phyloP scores from a whole-genome alignment of 208 protist genomes.

The Naegleria gruberi region DNA sequence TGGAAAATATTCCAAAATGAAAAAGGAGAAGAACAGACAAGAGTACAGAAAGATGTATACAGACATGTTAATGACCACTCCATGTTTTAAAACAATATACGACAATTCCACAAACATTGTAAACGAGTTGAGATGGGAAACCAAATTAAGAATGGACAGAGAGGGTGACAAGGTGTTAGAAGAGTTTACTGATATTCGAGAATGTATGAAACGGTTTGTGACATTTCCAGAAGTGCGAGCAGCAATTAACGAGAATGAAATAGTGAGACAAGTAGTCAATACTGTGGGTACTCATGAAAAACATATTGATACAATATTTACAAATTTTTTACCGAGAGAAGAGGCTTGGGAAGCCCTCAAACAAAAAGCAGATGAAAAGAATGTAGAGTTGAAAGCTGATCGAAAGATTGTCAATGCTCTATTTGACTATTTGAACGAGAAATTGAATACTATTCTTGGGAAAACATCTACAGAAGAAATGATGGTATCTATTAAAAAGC shows the following conservation, averaged over 20 bases:
- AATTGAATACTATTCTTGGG: neutral
- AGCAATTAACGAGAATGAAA: neutral
- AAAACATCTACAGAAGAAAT: neutral
- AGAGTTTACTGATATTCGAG: neutral
- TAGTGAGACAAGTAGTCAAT: neutral
- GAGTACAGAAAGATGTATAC: neutral
- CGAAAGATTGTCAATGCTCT: neutral
- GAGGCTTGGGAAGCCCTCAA: neutral
- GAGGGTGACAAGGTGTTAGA: neutral
- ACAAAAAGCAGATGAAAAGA: slow-evolving; percentile 15
- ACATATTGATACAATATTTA: neutral
- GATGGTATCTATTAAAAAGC: neutral
- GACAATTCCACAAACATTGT: neutral
- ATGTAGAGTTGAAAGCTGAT: neutral
- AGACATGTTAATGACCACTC: neutral
- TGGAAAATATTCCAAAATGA: neutral
- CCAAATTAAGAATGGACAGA: neutral
- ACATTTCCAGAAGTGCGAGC: neutral
- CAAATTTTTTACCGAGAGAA: neutral
- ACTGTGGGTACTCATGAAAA: neutral
- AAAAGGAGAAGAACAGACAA: neutral
- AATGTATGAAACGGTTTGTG: neutral
- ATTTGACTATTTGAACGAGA: slow-evolving; percentile 21
- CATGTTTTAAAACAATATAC: neutral
- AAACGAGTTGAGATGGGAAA: neutral